Base-by-base conservation (phyloP, 352 stramenopile species). In the Phytopythium sindhum region DNA sequence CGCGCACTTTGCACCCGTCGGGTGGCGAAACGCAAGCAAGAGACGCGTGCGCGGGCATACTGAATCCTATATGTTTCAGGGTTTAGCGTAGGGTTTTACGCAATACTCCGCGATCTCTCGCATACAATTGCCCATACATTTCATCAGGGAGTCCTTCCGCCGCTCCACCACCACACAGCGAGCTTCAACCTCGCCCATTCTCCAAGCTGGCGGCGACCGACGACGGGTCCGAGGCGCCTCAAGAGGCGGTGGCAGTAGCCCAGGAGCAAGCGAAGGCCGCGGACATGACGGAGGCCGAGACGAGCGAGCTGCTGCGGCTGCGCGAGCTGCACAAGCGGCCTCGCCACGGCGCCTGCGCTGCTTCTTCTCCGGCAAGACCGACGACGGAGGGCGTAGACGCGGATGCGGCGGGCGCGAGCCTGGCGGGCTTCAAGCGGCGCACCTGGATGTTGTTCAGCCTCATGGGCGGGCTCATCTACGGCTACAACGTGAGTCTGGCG, bases 401-500 rank as follows among this genome's bases (percentile, higher is more conserved):
- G 61, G 60, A 17, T 39, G 50, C 26, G 60, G 71, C 26, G 62
- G 67, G 48, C 48, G 48, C 17, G 48, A 33, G 48, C 24, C 48
- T 55, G 26, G 41, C 28, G n/a, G 60, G 66, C 60, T 75, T 66
- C 50, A 78, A 82, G 57, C 76, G 73, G n/a, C 80, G 67, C 62
- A 78, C 73, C 55, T 95, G 86, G 86, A 77, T 84, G 61, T 61
- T 90, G 11, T 95, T 95, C 58, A 95, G 87, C 61, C 62, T 93
- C 67, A 75, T 92, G 42, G 85, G 85, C 33, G 85, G 87, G 0
- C 81, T 96, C 64, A 93, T 96, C 60, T 96, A 96, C 71, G 87
- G 87, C 55, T 93, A 95, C 77, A 95, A 95, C 69, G 87, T 95
- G 63, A 90, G 87, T 52, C 66, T 95, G 60, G 87, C 81, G 12